Base-by-base conservation (phyloP, 176 grass and related monocot genomes). In the Phoenix dactylifera region DNA sequence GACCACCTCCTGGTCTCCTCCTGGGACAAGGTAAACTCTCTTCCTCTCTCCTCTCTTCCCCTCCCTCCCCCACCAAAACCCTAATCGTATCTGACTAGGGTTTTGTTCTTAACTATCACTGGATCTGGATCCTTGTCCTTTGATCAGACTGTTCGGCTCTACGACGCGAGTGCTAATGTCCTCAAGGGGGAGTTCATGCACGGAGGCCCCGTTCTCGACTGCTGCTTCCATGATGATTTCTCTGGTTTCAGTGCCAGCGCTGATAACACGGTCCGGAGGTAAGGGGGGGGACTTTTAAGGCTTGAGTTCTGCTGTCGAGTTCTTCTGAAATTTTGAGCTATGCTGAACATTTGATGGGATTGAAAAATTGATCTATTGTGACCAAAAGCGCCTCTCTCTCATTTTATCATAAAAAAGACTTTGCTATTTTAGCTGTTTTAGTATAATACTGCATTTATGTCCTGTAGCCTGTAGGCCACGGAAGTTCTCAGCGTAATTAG, bases 151-250 rank as follows among this genome's bases (percentile, higher is more conserved):
- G 81, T 98, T 25, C 77, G 88, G 67, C 84, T 98, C 16, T 98
- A 98, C 54, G 93, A 89, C 52, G 93, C 88, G 4, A 77, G 73
- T 2, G 78, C 81, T 3, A 81, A 92, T 67, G 18, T 57, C 24
- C 93, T 89, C 29, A 92, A 85, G 77, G 88, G 87, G 22, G 93
- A 92, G 71, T 98, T 98, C 82, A 50, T 76, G 56, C 93, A 98
- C 50, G 76, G 68, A 2, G 93, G 84, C 4, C 48, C 88, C 4
- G 88, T 98, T 52, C 82, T 98, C 26, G 93, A 98, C 74, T 92
- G 93, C 77, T 92, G 93, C 76, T 98, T 98, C 76, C 93, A 98
- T 26, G 93, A 98, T 25, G 88, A 98, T 52, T 88, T 79, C 23
- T 92, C 94, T 0, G 94, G 94, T 66, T 93, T 98, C 19, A 98